Conservation (phyloP, 2,329 filamentous ascomycete species). For the Penicillium capsulatum region DNA sequence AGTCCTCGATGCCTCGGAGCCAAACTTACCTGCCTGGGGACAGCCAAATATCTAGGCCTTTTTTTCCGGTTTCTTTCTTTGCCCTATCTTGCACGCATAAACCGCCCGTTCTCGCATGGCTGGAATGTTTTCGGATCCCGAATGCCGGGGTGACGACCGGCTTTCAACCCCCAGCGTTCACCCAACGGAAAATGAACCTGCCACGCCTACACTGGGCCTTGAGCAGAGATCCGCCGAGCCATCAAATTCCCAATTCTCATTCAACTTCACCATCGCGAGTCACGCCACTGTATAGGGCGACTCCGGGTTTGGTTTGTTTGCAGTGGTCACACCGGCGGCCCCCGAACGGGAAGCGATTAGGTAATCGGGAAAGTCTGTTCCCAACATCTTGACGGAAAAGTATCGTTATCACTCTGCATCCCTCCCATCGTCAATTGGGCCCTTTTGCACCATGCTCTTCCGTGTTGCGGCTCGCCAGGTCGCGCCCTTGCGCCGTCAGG, state of each 20-base stretch:
- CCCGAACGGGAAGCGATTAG: conserved; percentile 29
- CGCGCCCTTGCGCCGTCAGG: conserved; percentile 53
- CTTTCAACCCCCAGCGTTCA: not conserved
- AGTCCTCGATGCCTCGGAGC: too few relatives aligned
- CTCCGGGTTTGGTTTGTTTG: conserved; percentile 29
- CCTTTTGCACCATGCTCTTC: conserved; percentile 60
- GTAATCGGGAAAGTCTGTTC: conserved; percentile 32
- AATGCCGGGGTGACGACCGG: not conserved
- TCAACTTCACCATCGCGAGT: too few relatives aligned
- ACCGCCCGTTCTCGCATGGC: too few relatives aligned
- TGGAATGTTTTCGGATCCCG: too few relatives aligned
- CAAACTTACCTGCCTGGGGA: too few relatives aligned
- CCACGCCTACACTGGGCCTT: too few relatives aligned
- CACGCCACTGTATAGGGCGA: not conserved
- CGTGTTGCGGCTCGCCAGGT: conserved; percentile 61
- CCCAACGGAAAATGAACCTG: too few relatives aligned
- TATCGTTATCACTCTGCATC: conserved; percentile 25
- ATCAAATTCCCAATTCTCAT: too few relatives aligned
- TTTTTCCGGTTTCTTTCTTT: too few relatives aligned
- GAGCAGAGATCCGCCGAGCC: too few relatives aligned
- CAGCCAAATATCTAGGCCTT: too few relatives aligned
- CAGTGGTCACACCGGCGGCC: conserved; percentile 30
- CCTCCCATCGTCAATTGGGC: conserved; percentile 28
- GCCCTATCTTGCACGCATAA: too few relatives aligned
- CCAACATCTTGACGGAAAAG: conserved; percentile 34